Base-by-base conservation (phyloP, 2,329 filamentous ascomycete species). In the Colletotrichum karsti region DNA sequence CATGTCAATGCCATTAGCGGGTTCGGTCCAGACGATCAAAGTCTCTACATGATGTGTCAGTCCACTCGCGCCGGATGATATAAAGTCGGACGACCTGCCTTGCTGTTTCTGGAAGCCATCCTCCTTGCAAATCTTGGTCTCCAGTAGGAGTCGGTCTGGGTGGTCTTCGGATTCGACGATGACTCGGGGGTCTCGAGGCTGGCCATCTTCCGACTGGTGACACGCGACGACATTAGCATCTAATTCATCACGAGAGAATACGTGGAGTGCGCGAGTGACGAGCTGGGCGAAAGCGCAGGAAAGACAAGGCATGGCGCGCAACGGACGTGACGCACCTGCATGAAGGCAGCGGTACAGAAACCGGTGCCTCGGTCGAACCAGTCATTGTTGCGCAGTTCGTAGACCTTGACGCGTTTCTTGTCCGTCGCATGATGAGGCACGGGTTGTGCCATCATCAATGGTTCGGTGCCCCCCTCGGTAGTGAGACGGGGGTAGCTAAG, bases 31-130 rank as follows among this genome's bases (percentile, higher is more conserved):
- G 69, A 99, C 95, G 70, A 99, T 98, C 69, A 99, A 88, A 4
- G 96, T 99, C 79, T 98, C 95, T 97, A 80, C 44, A 61, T 39
- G 46, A 18, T 63, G n/a, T 18, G 69, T 77, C 59, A 74, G 74
- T 73, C 54, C 72, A 74, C 69, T 76, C 72, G 70, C 67, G 70
- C 73, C 71, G 76, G 71, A 71, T 69, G 72, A 69, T 63, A 51
- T 65, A 77, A 69, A 37, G 30, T 73, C 30, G 68, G 35, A 57
- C 30, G 60, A 78, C 83, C 75, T 88, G 92, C 94, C 94, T 91
- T 98, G 95, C 80, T 99, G 96, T 82, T 98, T 97, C 82, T 98
- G 95, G 78, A 98, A 98, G 67, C 93, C 93, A 88, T 98, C 95
- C 76, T 98, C 95, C 79, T 94, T 97, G 70, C 90, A 90, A 72